Evolutionary conservation across 805 yeast genomes (phyloP).

Genomic region (Suhomyces prunicola): DNA sequence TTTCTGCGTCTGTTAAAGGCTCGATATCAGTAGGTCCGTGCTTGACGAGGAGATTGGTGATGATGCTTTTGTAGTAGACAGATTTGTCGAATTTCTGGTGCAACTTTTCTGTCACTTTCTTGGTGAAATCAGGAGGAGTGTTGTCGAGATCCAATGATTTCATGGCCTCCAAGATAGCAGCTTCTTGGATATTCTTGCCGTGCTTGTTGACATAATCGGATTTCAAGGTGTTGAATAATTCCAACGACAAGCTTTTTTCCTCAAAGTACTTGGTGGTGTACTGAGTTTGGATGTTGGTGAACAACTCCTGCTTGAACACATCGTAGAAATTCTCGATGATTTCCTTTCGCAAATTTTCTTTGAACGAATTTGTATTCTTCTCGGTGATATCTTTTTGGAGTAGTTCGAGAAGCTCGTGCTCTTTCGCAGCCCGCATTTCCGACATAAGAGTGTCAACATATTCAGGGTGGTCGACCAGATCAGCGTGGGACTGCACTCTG

Average conservation of each 20-base stretch:
- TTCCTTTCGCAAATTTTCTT: slow-evolving; percentile 6
- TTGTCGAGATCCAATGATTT: slow-evolving; percentile 6
- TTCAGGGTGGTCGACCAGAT: slow-evolving; percentile 7
- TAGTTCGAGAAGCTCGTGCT: slow-evolving; percentile 8
- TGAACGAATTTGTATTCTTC: slow-evolving; percentile 7
- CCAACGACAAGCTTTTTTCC: slow-evolving; percentile 10
- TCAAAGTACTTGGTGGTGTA: slow-evolving; percentile 13
- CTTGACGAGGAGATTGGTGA: slow-evolving; percentile 11
- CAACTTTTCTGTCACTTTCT: slow-evolving; percentile 6
- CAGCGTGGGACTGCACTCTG: not conserved
- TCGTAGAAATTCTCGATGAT: slow-evolving; percentile 10
- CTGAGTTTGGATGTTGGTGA: slow-evolving; percentile 5
- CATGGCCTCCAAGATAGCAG: slow-evolving; percentile 13
- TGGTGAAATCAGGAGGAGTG: slow-evolving; percentile 7
- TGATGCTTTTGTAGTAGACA: slow-evolving; percentile 9
- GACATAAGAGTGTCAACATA: slow-evolving; percentile 4
- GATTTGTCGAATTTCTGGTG: slow-evolving; percentile 7
- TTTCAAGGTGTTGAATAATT: slow-evolving; percentile 12
- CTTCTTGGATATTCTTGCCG: slow-evolving; percentile 7
- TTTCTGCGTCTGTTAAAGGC: slow-evolving; percentile 11
- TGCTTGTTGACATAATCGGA: slow-evolving; percentile 10
- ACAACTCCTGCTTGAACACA: slow-evolving; percentile 7
- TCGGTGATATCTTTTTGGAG: slow-evolving; percentile 7
- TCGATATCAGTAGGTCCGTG: slow-evolving; percentile 11
- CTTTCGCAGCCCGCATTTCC: slow-evolving; percentile 8